Conservation (phyloP, 352 stramenopile genomes). For the Vaucheria bursata region DNA sequence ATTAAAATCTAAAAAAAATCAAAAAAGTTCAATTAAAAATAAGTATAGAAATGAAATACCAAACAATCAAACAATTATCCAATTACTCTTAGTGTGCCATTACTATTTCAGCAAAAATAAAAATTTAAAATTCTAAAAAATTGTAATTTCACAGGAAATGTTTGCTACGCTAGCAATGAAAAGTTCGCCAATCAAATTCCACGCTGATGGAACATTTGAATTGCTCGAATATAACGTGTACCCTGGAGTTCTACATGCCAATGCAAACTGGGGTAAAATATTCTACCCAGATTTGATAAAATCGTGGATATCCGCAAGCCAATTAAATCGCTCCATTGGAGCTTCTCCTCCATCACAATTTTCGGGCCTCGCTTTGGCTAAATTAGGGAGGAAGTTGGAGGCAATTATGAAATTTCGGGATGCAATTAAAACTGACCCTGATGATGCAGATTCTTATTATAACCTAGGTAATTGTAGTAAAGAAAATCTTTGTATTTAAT, state of each 20-base stretch:
- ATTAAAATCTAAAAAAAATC: no score
- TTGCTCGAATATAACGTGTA: no score
- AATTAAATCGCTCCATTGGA: background rate
- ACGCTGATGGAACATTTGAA: background rate
- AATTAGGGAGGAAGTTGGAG: background rate
- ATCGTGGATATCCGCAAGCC: background rate
- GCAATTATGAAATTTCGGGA: background rate
- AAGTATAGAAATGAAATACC: no score
- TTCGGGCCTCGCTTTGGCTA: background rate
- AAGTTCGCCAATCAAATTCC: background rate
- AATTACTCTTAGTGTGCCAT: no score
- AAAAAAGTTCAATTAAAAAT: no score
- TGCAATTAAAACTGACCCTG: background rate
- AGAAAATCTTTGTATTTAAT: no score
- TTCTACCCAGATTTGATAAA: background rate
- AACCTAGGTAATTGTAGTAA: no score
- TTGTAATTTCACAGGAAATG: background rate
- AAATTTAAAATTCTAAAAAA: no score
- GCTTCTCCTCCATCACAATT: background rate
- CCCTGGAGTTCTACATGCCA: constrained; percentile 9
- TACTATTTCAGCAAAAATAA: no score
- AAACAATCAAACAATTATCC: no score
- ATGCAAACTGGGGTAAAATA: constrained; percentile 3
- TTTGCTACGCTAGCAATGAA: background rate
- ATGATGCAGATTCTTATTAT: constrained; percentile 3